phyloP scores from a whole-genome alignment of 2,329 filamentous ascomycete genomes.

The Plectosphaerella sp. region DNA sequence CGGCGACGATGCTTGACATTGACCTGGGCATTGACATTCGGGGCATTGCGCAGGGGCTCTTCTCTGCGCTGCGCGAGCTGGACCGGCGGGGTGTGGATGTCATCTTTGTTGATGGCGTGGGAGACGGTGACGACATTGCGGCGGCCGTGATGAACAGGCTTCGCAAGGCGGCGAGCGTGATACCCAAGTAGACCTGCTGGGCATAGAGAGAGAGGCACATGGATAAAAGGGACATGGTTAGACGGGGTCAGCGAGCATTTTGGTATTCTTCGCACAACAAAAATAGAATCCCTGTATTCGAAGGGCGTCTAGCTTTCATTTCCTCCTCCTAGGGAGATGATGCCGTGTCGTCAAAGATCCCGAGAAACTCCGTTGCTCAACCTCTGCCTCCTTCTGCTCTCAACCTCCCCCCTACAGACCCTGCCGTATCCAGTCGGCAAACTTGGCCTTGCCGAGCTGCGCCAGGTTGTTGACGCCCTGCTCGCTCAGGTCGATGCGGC shows the following conservation, averaged over 20 bases:
- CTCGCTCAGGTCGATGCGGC: constrained; percentile 92
- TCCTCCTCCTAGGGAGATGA: neutral
- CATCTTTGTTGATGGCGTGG: constrained; percentile 88
- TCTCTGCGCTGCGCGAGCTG: constrained; percentile 80
- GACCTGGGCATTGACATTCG: constrained; percentile 65
- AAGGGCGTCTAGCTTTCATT: constrained; percentile 5
- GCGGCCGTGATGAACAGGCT: constrained; percentile 83
- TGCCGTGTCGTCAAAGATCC: constrained; percentile 2
- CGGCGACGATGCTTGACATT: constrained; percentile 60
- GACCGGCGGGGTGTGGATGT: constrained; percentile 74
- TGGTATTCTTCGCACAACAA: constrained; percentile 10
- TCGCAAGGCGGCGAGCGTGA: constrained; percentile 68
- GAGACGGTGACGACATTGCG: constrained; percentile 74
- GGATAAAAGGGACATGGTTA: constrained; percentile 13
- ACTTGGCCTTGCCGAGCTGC: constrained; percentile 87
- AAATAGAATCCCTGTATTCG: constrained; percentile 14
- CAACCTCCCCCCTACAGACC: constrained; percentile 50
- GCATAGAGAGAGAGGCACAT: neutral
- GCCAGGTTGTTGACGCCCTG: constrained; percentile 92
- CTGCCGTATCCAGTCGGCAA: constrained; percentile 87
- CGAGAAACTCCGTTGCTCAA: constrained; percentile 10
- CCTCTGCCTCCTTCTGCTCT: constrained; percentile 2
- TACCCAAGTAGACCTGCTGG: constrained; percentile 37
- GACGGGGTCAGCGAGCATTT: constrained; percentile 10
- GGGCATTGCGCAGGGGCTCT: constrained; percentile 80